Base-by-base conservation (phyloP, 2,329 filamentous ascomycete species). In the Cadophora gregata region DNA sequence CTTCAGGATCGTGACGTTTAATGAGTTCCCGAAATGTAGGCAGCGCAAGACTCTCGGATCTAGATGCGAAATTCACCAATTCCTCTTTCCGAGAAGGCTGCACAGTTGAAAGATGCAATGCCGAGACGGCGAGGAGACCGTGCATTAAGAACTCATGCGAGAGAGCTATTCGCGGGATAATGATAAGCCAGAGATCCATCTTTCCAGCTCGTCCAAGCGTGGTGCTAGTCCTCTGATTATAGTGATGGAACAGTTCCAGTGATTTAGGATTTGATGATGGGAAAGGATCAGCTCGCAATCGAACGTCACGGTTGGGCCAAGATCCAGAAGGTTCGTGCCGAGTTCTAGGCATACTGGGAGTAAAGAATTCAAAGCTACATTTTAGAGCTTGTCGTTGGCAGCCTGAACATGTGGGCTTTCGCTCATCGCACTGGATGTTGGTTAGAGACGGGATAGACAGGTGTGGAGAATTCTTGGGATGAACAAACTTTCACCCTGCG, bases 101-200 rank as follows among this genome's bases (percentile, higher is more conserved):
- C 1, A 71, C 64, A 10, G 70, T 74, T 53, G 76, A 74, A 12
- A 72, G 60, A 42, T 72, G 67, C n/a, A 71, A 38, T 1, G 70
- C 70, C 3, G 70, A 69, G 38, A 76, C 69, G 14, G 76, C 78
- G 19, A 79, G 71, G 10, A 77, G 25, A 3, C 69, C 69, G 24
- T 68, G 62, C 58, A 72, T 62, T 6, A 72, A 59, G 50, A 71
- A 72, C 8, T 59, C 56, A 16, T 72, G 56, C 8, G 62, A 50
- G 12, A 70, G 55, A 10, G 66, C 69, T 62, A 71, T 68, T 21
- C 63, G 61, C 12, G 68, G 67, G 8, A 70, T 70, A 25, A 14
- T 8, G 0, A 63, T 50, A 24, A 64, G 66, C 69, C 67, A 70
- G 19, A 70, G 27, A 7, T 63, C 27, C 36, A 60, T 65, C 50